phyloP scores from a whole-genome alignment of 257 asterid genomes.

The Nicotiana knightiana region DNA sequence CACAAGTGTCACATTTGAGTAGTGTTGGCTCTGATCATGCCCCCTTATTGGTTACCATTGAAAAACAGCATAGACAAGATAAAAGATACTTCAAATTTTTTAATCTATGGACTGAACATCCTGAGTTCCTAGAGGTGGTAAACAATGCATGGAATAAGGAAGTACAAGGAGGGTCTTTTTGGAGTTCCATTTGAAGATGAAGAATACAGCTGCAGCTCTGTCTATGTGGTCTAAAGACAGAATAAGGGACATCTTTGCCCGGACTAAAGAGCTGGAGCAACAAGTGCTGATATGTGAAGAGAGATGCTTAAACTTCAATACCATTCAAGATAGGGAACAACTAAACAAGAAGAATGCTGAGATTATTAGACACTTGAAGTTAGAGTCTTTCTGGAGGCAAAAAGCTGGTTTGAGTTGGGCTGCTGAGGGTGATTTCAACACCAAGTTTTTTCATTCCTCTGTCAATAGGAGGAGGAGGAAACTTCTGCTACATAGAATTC shows the following conservation, averaged over 20 bases:
- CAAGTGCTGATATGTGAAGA: not conserved
- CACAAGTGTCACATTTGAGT: no score
- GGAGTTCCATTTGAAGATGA: not conserved
- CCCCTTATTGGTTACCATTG: no score
- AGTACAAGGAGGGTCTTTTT: not conserved
- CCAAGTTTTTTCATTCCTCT: not conserved
- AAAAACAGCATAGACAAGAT: no score
- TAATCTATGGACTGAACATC: no score
- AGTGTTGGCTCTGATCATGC: no score
- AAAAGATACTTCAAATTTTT: no score
- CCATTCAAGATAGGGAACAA: no score
- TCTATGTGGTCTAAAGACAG: not conserved
- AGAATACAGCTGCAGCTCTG: not conserved
- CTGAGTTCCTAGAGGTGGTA: no score
- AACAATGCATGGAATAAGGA: no score
- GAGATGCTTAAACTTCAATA: no score
- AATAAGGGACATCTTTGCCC: not conserved
- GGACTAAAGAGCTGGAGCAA: not conserved
- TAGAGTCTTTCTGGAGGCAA: not conserved
- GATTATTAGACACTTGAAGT: not conserved
- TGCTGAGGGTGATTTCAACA: not conserved
- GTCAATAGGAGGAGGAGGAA: not conserved
- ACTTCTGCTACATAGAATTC: no score
- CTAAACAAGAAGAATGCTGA: not conserved
- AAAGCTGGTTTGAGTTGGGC: not conserved